Conservation (phyloP, 73 alveolate species). For the Uronychia binucleata region DNA sequence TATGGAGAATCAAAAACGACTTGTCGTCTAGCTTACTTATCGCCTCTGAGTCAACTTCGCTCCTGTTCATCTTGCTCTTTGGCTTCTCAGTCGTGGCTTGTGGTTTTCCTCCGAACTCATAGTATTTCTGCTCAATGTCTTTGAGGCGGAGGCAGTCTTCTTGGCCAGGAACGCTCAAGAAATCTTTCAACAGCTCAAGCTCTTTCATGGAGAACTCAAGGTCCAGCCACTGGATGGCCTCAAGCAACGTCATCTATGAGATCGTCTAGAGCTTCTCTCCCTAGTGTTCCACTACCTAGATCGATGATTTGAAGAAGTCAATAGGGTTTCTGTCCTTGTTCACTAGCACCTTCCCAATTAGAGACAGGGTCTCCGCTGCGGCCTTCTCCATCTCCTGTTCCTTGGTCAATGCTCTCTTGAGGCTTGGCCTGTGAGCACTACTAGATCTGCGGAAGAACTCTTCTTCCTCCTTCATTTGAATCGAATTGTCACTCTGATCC, state of each 20-base stretch:
- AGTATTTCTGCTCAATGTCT: background rate
- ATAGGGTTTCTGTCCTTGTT: background rate
- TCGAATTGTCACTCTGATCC: background rate
- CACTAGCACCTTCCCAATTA: background rate
- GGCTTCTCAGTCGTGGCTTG: too few species aligned
- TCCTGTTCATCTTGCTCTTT: too few species aligned
- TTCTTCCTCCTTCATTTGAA: background rate
- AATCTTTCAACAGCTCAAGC: background rate
- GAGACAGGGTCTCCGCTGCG: background rate
- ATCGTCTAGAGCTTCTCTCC: background rate
- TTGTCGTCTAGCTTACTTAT: background rate
- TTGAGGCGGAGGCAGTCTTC: background rate
- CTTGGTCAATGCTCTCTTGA: background rate
- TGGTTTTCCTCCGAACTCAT: too few species aligned
- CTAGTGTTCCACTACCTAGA: background rate
- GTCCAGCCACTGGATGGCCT: background rate
- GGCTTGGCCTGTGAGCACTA: too few species aligned
- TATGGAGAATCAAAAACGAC: background rate
- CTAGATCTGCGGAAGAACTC: background rate
- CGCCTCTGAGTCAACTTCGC: too few species aligned
- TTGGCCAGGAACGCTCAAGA: background rate
- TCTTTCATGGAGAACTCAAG: background rate
- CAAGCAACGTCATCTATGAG: background rate
- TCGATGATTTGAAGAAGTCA: background rate
- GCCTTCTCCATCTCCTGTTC: background rate